These are phyloP conservation scores for Talaromyces sp. DNA, from an alignment of 2,329 filamentous ascomycete genomes.

Conservation along the genomic window DNA sequence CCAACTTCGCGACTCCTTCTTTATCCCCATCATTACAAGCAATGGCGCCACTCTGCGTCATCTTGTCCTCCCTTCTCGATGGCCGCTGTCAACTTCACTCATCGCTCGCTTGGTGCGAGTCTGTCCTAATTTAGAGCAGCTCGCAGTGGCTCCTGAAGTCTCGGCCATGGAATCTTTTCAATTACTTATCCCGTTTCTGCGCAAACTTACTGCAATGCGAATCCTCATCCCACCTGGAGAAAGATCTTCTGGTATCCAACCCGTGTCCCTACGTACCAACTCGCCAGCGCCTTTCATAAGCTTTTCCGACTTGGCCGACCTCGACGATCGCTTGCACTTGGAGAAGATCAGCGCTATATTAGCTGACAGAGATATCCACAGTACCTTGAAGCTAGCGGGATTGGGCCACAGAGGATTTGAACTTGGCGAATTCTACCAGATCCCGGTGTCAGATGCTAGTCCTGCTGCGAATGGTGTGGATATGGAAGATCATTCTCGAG, in stretches of 20 bases:
- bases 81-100: constrained; percentile 47
- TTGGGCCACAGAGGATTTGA: constrained; percentile 38
- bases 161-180: constrained; percentile 35
- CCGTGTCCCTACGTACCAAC: background rate
- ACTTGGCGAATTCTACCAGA: constrained; percentile 32
- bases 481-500: background rate
- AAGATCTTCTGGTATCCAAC: constrained; percentile 2
- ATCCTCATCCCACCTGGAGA: constrained; percentile 30
- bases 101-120: constrained; percentile 49
- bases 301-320: constrained; percentile 30
- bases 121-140: constrained; percentile 56
- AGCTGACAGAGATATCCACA: constrained; percentile 28
- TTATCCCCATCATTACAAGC: constrained; percentile 48
- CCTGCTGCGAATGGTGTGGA: background rate
- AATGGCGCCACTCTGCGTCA: constrained; percentile 52
- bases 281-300: background rate
- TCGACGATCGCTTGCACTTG: constrained; percentile 30
- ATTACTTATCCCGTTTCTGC: constrained; percentile 37
- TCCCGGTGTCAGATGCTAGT: constrained; percentile 15
- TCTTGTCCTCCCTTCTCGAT: constrained; percentile 54
- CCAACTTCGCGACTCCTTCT: constrained; percentile 40
- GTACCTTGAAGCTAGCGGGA: constrained; percentile 30
- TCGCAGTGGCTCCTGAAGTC: constrained; percentile 48
- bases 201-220: constrained; percentile 36
- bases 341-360: constrained; percentile 28